Base-by-base conservation (phyloP, 208 protist species). In the Leishmania mexicana region DNA sequence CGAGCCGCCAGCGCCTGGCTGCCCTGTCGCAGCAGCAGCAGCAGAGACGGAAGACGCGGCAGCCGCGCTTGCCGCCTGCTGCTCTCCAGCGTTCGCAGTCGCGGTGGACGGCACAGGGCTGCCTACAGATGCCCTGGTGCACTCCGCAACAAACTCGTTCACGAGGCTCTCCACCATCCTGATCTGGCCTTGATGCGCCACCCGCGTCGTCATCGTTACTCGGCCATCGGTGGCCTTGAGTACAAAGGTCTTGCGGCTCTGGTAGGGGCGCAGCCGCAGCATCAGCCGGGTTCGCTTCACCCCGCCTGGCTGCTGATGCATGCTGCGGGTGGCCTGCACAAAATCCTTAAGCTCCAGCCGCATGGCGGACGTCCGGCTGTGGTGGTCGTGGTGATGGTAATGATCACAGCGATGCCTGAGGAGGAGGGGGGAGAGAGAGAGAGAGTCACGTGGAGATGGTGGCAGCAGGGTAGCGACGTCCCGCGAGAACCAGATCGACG, bases 141-240 rank as follows among this genome's bases (percentile, higher is more conserved):
- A 95, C 49, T 67, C 67, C 28, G 65, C 54, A 38, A 97, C 91
- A 67, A 94, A 97, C 53, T 92, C 87, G 60, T 85, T 81, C 21
- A 97, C 83, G 8, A 97, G 62, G 8, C 76, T 73, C 76, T 97
- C 92, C 58, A 96, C 88, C 49, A 89, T 75, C 65, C 86, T 90
- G 1, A 97, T 76, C 78, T 97, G 88, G 0, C 88, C 88, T 38
- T 94, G 86, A 76, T 95, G 85, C 40, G 68, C 76, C 35, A 96
- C 85, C 13, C 84, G 87, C 24, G 92, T 93, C n/a, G 88, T 95
- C 42, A 94, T 58, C 2, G 92, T 95, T 31, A 89, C 87, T 13
- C 85, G 76, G 65, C 91, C 92, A 71, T 97, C 91, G 0, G 94
- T 97, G 8, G 85, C 83, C 72, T 95, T 95, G 11, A 97, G 64